Conservation (phyloP, 2,329 filamentous ascomycete species). For the Microdochium bolleyi region DNA sequence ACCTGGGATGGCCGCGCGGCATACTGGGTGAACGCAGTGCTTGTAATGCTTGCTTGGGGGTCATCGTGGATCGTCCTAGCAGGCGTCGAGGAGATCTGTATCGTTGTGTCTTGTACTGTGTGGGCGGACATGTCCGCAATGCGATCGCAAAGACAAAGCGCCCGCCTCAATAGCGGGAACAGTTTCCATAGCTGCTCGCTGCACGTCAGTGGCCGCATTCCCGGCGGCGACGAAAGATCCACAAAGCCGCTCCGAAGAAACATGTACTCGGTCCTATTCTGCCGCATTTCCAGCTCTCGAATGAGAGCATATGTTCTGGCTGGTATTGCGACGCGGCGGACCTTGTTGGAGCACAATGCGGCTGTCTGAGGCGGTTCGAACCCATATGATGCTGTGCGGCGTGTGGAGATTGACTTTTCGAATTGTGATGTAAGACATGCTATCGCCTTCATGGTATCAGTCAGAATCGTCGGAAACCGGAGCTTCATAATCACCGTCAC, state of each 20-base stretch:
- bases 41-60: not conserved
- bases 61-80: no score
- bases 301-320: constrained; percentile 9
- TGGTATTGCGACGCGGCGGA: not conserved
- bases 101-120: no score
- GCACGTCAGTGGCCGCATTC: constrained; percentile 5
- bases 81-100: no score
- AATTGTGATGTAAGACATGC: not conserved
- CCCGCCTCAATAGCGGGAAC: constrained; percentile 6
- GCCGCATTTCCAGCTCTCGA: constrained; percentile 13
- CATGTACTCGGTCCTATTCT: constrained; percentile 7
- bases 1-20: constrained; percentile 7
- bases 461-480: not conserved
- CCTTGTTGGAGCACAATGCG: not conserved
- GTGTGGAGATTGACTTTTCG: not conserved
- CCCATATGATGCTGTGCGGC: not conserved
- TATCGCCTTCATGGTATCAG: no score
- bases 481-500: no score
- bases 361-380: not conserved
- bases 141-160: constrained; percentile 14
- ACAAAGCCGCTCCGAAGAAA: constrained; percentile 6
- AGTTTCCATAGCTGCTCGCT: constrained; percentile 3
- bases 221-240: constrained; percentile 3
- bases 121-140: constrained; percentile 18
- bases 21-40: not conserved